Percentiles rank a stretch among this genome's conserved stretches.
Conservation (phyloP, 306 rosid genomes). For the Pachyrhizus erosus region DNA sequence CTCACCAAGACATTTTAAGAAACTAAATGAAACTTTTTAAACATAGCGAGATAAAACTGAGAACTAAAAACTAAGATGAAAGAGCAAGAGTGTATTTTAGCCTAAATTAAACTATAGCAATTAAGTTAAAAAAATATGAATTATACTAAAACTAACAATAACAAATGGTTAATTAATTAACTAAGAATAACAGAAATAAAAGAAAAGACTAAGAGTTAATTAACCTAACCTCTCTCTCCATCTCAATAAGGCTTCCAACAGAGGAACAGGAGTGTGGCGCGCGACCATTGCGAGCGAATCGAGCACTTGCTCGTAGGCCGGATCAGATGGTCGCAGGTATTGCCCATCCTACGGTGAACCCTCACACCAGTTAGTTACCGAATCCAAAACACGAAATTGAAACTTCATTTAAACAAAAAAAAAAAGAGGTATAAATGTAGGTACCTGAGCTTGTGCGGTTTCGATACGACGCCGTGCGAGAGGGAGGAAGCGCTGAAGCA, state of each 20-base stretch:
- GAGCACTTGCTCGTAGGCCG: slow-evolving; percentile 96
- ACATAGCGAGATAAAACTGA: neutral
- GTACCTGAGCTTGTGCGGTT: slow-evolving; percentile 98
- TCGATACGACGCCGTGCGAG: slow-evolving; percentile 99
- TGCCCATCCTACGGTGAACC: slow-evolving; percentile 76
- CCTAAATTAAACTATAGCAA: neutral
- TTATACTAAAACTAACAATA: neutral
- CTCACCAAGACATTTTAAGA: neutral
- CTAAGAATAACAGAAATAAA: neutral
- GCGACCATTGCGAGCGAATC: slow-evolving; percentile 99
- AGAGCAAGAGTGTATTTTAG: neutral
- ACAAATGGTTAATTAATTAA: neutral
- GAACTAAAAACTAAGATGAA: neutral
- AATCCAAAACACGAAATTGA: neutral
- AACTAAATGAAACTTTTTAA: neutral
- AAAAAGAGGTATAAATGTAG: neutral
- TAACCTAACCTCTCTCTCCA: slow-evolving; percentile 84
- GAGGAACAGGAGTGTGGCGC: slow-evolving; percentile 97
- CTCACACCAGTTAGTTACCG: slow-evolving; percentile 21
- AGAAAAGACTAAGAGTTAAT: neutral
- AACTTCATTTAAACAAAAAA: neutral
- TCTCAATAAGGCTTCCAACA: slow-evolving; percentile 87
- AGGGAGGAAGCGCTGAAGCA: slow-evolving; percentile 98
- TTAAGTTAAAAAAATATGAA: neutral
- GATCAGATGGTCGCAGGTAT: slow-evolving; percentile 96